Base-by-base conservation (phyloP, 371 early-diverging fungal genomes). In the Synchytrium microbalum region DNA sequence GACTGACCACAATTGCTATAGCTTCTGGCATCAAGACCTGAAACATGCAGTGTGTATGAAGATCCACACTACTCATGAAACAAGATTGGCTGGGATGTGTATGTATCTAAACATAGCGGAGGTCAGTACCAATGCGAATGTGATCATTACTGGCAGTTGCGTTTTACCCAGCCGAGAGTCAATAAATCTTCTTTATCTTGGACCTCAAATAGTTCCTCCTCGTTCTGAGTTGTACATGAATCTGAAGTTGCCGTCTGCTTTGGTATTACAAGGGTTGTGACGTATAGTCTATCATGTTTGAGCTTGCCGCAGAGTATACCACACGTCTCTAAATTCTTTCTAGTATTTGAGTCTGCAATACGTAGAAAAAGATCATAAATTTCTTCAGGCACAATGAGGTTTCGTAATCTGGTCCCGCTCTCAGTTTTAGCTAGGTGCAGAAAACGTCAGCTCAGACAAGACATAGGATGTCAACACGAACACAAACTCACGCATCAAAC, bases 41-140 rank as follows among this genome's bases (percentile, higher is more conserved):
- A 72, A 92, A 95, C 0, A 92, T 87, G 63, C 86, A 91, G 63
- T 95, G 95, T 1, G 94, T 95, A 72, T 95, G 95, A 58, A 95
- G 69, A 68, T 95, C 95, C 13, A 95, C 83, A 0, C 92, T 92
- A 67, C 88, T 88, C 82, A 95, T 79, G 68, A 95, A 95, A 68
- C 95, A 95, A 0, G 92, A 87, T 75, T 95, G 95, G 3, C 91
- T 86, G 16, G 95, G 95, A 73, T 95, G 94, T 5, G 95, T 93
- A 82, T 88, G 78, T 29, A 66, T 63, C n/a, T n/a, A n/a, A n/a
- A n/a, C n/a, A n/a, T n/a, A n/a, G n/a, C n/a, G n/a, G n/a, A n/a
- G n/a, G n/a, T n/a, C n/a, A n/a, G n/a, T n/a, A n/a, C n/a, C n/a
- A n/a, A n/a, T n/a, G n/a, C n/a, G n/a, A n/a, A n/a, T n/a, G n/a